These are phyloP conservation scores for Geoglossum cookeanum DNA, from an alignment of 2,329 filamentous ascomycete genomes.

Conservation along the genomic window DNA sequence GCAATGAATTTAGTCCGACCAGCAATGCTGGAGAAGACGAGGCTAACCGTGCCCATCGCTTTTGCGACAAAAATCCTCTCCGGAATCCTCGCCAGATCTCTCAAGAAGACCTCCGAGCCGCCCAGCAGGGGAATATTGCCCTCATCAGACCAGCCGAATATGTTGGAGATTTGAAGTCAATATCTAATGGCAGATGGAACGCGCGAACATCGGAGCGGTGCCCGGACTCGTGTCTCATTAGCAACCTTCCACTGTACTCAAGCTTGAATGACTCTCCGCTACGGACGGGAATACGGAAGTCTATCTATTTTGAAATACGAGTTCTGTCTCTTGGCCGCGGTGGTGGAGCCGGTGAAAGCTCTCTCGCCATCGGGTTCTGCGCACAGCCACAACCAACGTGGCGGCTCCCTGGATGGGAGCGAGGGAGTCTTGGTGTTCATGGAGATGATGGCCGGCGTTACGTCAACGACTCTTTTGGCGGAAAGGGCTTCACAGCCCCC, in stretches of 20 bases:
- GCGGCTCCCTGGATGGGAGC: conserved; percentile 43
- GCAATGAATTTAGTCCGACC: conserved; percentile 32
- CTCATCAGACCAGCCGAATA: conserved; percentile 25
- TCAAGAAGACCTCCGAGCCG: conserved; percentile 22
- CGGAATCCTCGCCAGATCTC: conserved; percentile 28
- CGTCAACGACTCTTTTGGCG: conserved; percentile 41
- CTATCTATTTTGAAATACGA: conserved; percentile 40
- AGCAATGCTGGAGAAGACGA: conserved; percentile 39
- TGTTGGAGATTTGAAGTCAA: conserved; percentile 19
- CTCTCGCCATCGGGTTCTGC: conserved; percentile 38
- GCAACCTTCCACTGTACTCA: conserved; percentile 37
- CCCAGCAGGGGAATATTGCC: conserved; percentile 26
- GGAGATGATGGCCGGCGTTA: conserved; percentile 44
- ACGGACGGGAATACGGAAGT: conserved; percentile 25
- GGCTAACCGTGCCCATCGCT: conserved; percentile 35
- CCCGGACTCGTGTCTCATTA: conserved; percentile 32
- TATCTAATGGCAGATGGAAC: conserved; percentile 21
- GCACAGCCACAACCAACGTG: conserved; percentile 43
- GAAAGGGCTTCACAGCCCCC: conserved; percentile 34
- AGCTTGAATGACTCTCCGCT: conserved; percentile 30
- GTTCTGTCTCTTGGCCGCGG: conserved; percentile 25
- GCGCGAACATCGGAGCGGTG: conserved; percentile 24
- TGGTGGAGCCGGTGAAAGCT: conserved; percentile 27
- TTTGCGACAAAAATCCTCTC: conserved; percentile 32
- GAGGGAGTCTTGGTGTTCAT: conserved; percentile 40